Evolutionary conservation across 1,139 yeast genomes (phyloP), one percentile per base, ranked within the genome.

Genomic region (Meyerozyma guilliermondii): DNA sequence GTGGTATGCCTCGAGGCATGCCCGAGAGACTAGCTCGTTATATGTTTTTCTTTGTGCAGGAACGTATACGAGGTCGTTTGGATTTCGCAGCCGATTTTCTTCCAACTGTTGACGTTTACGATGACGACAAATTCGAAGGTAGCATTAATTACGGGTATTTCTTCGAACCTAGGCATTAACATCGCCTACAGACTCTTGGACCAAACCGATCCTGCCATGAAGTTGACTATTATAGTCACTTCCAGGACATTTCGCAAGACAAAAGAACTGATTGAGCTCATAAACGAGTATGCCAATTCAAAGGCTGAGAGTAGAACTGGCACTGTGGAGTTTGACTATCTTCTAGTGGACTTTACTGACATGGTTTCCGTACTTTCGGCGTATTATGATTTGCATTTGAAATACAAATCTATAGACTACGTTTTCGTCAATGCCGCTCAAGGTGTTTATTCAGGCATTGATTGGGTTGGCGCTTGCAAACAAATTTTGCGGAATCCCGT

Each of bases 351-450:
- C 60, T 89, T 92, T 58, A 76, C 91, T n/a, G 80, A 86, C 55
- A 88, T 91, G 96, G 84, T 88, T 5, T 87, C 96, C 0, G 77
- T 91, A 10, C 66, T 87, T 30, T 73, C 78, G 16, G 96, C 95
- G 0, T 80, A 80, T 44, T 74, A 83, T 51, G 96, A 87, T 45
- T 63, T 92, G 47, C 66, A 66, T 48, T 75, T 79, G 51, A 76
- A 81, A 47, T 89, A 81, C 65, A 57, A 61, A 14, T 76, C 78
- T 40, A 75, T 92, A 35, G 92, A 92, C 61, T 87, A 82, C 58
- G 60, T 91, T 48, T 87, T 86, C 56, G 74, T 89, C 46, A 92
- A 91, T 63, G 92, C 98, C 4, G 95, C 95, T 4, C 95, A 87
- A 57, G 91, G 95, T 30, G 87, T 83, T 6, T 86, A 87, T 59